A percentile compares a stretch with the other conserved stretches of the same genome.
Conservation (phyloP, 768 basidiomycete species). For the Leccinellum albellum region DNA sequence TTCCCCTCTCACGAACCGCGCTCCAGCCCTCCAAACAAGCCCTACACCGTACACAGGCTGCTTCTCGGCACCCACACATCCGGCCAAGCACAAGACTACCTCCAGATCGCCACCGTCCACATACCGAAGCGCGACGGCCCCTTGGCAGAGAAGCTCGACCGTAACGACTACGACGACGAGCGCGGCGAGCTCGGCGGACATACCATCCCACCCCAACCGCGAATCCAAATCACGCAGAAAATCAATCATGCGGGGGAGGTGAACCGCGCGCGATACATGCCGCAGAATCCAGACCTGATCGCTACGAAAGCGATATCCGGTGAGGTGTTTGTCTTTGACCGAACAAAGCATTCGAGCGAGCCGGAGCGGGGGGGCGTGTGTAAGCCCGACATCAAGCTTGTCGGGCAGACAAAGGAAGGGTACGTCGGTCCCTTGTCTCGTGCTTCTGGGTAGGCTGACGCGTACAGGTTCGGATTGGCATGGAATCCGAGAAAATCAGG, state of each 20-base stretch:
- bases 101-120: constrained; percentile 92
- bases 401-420: constrained; percentile 94
- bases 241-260: constrained; percentile 97
- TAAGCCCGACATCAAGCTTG: constrained; percentile 85
- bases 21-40: constrained; percentile 79
- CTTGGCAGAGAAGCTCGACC: constrained; percentile 74
- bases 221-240: constrained; percentile 85
- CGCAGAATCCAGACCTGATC: constrained; percentile 95
- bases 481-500: constrained; percentile 88
- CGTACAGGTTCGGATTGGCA: constrained; percentile 82
- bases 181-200: constrained; percentile 94
- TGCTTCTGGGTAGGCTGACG: constrained; percentile 3
- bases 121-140: constrained; percentile 79
- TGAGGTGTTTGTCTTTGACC: constrained; percentile 91
- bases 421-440: constrained; percentile 37
- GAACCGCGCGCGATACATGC: constrained; percentile 98
- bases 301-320: constrained; percentile 92
- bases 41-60: constrained; percentile 92
- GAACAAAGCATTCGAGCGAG: constrained; percentile 94
- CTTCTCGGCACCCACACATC: constrained; percentile 98
- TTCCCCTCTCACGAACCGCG: not conserved
- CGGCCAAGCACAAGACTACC: constrained; percentile 87
- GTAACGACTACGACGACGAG: constrained; percentile 83
- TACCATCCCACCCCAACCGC: constrained; percentile 76
- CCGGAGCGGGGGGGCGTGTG: constrained; percentile 81